Evolutionary conservation across 306 rosid species (phyloP), one percentile per base, ranked within the genome.

Genomic region (Glycyrrhiza uralensis): DNA sequence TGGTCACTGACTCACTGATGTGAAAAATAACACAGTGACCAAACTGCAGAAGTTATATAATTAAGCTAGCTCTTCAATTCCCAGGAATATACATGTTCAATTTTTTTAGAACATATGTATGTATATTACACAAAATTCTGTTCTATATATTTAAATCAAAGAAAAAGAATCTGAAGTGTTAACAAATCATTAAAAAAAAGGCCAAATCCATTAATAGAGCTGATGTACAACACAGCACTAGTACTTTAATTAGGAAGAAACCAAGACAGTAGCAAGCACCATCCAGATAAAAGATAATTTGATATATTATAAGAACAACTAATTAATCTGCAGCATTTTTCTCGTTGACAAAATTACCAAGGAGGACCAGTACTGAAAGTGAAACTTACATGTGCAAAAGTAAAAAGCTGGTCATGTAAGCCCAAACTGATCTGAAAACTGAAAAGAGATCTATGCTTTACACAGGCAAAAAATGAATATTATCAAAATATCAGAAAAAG

Each of bases 331-430:
- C 24, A n/a, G 19, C 51, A 45, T 14, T 45, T 35, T 63, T 62
- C 22, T 1, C 7, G 30, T 3, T 54, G 36, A 11, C 51, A 57
- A 22, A 26, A 7, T 22, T 5, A 55, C 13, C 10, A n/a, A n/a
- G n/a, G n/a, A 44, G 13, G 39, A 36, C 23, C 8, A 59, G 3
- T 12, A 13, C 26, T 14, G 74, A 38, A 12, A 45, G 76, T 58
- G 57, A 33, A 51, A 38, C 58, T 62, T 19, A 33, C 24, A 20
- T 1, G 66, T 49, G 66, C 7, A 22, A 71, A 55, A 79, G 77
- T 61, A 50, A 74, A 67, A 80, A 41, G 62, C 33, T 67, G 51
- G 44, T 4, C 17, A 22, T 11, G 22, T 35, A 10, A 7, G 1
- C 2, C 50, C 4, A 56, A 76, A n/a, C 80, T 45, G 70, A 65